phyloP scores from a whole-genome alignment of 495 filamentous ascomycete species.

The Cairneyella variabilis region DNA sequence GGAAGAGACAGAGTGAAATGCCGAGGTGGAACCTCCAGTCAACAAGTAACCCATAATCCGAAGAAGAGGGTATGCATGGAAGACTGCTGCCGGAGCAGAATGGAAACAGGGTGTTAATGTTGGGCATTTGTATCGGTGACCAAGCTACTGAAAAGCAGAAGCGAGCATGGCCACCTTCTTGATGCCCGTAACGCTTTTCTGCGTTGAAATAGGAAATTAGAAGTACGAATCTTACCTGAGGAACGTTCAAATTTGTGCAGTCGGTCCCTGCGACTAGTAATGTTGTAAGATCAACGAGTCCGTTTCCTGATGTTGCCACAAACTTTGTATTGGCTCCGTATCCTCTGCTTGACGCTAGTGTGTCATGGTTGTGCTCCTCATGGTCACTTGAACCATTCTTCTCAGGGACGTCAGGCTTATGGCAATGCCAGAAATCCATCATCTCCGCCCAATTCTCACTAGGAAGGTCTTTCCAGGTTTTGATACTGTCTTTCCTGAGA shows the following conservation, averaged over 20 bases:
- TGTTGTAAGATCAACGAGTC: constrained; percentile 76
- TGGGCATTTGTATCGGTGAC: constrained; percentile 92
- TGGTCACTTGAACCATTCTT: constrained; percentile 12
- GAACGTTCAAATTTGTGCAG: constrained; percentile 51
- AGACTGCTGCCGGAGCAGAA: constrained; percentile 19
- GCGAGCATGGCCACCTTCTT: constrained; percentile 80
- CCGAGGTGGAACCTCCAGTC: constrained; percentile 34
- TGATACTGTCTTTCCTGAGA: constrained; percentile 38
- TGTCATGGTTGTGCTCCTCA: constrained; percentile 24
- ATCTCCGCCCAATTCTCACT: constrained; percentile 98
- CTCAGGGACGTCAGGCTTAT: constrained; percentile 64
- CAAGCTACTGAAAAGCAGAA: constrained; percentile 53
- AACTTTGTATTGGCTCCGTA: constrained; percentile 74
- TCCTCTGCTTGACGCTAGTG: constrained; percentile 48
- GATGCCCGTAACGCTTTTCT: constrained; percentile 50
- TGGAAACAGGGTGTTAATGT: constrained; percentile 52
- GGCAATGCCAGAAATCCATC: constrained; percentile 99
- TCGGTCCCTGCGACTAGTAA: constrained; percentile 65
- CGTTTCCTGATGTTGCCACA: constrained; percentile 55
- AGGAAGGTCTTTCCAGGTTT: constrained; percentile 88
- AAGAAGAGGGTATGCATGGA: constrained; percentile 24
- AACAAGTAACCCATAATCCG: constrained; percentile 30
- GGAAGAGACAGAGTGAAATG: constrained; percentile 44
- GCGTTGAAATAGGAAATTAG: too few relatives aligned
- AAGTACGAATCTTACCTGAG: constrained; percentile 74